phyloP scores from a whole-genome alignment of 768 basidiomycete genomes.

The Podaxis rugospora region DNA sequence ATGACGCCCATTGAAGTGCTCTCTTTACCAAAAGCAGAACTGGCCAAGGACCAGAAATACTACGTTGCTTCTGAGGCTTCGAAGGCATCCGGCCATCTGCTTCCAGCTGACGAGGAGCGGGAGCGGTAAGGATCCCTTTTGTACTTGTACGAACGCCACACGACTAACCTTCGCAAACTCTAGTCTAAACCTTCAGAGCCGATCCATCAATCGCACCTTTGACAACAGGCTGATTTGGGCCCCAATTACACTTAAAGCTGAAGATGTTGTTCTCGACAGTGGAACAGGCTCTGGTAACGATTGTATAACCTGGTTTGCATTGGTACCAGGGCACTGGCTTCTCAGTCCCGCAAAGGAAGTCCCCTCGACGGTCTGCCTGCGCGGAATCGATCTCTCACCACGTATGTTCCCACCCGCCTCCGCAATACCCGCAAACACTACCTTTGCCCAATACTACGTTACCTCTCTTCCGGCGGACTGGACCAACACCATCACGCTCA shows the following conservation, averaged over 20 bases:
- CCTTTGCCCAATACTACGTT: not conserved
- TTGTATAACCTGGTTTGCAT: not conserved
- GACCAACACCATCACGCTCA: conserved; percentile 7
- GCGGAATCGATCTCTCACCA: conserved; percentile 18
- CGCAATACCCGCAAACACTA: not conserved
- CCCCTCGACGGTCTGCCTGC: conserved; percentile 9
- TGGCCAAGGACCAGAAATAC: not conserved
- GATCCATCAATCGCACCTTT: not conserved
- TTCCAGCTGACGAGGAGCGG: conserved; percentile 6
- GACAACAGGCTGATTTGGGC: conserved; percentile 11
- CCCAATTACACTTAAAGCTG: conserved; percentile 7
- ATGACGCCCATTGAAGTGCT: not conserved
- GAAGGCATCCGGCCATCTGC: not conserved
- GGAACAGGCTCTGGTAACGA: conserved; percentile 10
- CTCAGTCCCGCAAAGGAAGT: conserved; percentile 15
- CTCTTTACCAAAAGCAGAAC: not conserved
- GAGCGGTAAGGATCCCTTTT: not conserved
- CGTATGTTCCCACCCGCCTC: conserved; percentile 17
- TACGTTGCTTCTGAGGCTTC: conserved; percentile 1
- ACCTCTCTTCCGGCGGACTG: conserved; percentile 10
- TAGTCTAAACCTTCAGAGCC: conserved; percentile 1
- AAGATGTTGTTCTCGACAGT: conserved; percentile 10
- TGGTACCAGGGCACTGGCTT: conserved; percentile 17
- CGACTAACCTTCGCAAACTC: not conserved
- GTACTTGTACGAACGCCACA: too few species aligned